phyloP scores from a whole-genome alignment of 257 asterid genomes.

The Lycium barbarum region DNA sequence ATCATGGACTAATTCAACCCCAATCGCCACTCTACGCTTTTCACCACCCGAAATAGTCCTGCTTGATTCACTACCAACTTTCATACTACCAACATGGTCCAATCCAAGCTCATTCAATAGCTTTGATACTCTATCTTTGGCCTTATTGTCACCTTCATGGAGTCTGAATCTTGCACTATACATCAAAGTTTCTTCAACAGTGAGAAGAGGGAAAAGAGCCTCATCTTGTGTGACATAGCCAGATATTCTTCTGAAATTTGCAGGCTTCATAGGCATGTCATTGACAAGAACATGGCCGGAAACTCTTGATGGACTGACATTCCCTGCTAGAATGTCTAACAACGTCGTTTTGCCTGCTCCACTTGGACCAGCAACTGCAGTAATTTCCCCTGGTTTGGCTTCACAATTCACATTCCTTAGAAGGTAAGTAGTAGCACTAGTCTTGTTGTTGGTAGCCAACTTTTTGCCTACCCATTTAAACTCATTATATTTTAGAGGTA shows the following conservation, averaged over 20 bases:
- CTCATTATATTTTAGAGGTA: slow-evolving; percentile 40
- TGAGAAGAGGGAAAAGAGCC: slow-evolving; percentile 74
- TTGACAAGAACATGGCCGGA: slow-evolving; percentile 64
- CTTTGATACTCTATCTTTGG: slow-evolving; percentile 38
- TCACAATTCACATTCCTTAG: slow-evolving; percentile 61
- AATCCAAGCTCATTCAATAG: slow-evolving; percentile 70
- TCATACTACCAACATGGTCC: slow-evolving; percentile 49
- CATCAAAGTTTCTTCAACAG: slow-evolving; percentile 68
- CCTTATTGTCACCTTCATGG: slow-evolving; percentile 32
- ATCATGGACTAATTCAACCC: slow-evolving; percentile 73
- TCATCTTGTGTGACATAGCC: slow-evolving; percentile 83
- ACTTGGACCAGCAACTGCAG: slow-evolving; percentile 83
- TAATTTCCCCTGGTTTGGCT: slow-evolving; percentile 69
- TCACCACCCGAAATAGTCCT: slow-evolving; percentile 84
- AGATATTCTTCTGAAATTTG: slow-evolving; percentile 56
- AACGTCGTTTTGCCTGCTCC: slow-evolving; percentile 89
- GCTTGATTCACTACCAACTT: slow-evolving; percentile 62
- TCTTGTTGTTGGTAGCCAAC: neutral
- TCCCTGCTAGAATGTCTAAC: slow-evolving; percentile 68
- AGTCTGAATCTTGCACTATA: slow-evolving; percentile 78
- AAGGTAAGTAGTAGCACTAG: slow-evolving; percentile 36
- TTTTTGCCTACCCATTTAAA: slow-evolving; percentile 36
- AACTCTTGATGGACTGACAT: slow-evolving; percentile 38
- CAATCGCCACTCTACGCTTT: slow-evolving; percentile 77
- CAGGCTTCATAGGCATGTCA: slow-evolving; percentile 46